Conservation (phyloP, 805 yeast species). For the Kuraishia floccosa region DNA sequence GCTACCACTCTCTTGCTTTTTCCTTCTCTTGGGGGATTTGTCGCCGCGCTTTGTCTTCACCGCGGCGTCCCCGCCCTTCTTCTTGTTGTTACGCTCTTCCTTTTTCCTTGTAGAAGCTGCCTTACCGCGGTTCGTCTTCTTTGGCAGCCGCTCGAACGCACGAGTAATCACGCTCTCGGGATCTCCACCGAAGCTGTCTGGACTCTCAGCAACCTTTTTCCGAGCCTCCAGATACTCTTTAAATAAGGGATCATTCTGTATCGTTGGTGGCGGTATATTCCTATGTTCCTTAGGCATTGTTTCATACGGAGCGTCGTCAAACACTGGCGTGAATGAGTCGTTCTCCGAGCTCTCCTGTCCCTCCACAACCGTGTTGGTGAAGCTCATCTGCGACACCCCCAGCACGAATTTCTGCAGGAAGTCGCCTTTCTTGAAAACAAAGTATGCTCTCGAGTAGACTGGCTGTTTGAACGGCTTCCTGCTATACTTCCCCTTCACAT, state of each 20-base stretch:
- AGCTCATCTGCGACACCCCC: conserved; percentile 13
- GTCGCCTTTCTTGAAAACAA: conserved; percentile 19
- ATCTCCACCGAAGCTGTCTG: not conserved
- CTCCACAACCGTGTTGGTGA: conserved; percentile 6
- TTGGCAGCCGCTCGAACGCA: not conserved
- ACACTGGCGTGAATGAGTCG: too few species aligned
- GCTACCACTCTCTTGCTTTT: not conserved
- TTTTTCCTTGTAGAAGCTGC: too few species aligned
- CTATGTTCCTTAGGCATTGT: too few species aligned
- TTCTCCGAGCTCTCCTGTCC: conserved; percentile 1
- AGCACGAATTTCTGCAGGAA: conserved; percentile 16
- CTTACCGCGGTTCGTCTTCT: not conserved
- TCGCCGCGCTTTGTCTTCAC: not conserved
- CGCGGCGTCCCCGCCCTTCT: not conserved
- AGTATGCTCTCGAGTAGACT: conserved; percentile 27
- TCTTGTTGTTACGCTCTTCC: not conserved
- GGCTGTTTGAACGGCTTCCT: conserved; percentile 25
- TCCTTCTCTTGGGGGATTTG: conserved; percentile 3
- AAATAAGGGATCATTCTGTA: too few species aligned
- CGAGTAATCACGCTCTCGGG: not conserved
- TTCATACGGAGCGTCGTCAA: too few species aligned
- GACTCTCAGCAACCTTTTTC: too few species aligned
- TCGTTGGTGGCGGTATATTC: too few species aligned
- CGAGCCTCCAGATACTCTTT: too few species aligned
- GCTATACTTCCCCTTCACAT: conserved; percentile 28